Conservation (phyloP, 2,329 filamentous ascomycete genomes). For the Diaporthe sp. region DNA sequence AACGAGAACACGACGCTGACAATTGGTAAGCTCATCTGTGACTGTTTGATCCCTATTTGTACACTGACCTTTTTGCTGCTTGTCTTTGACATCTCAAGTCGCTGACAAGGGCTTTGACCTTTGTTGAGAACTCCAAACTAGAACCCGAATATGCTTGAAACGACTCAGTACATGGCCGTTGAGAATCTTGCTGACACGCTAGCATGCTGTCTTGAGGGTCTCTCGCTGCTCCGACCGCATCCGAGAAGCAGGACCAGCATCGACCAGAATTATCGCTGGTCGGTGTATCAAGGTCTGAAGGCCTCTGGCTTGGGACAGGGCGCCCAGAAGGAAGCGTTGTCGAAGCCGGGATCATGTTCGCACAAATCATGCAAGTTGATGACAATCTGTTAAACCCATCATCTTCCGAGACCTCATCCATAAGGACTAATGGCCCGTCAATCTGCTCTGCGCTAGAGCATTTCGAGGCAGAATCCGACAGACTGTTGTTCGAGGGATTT, state of each 20-base stretch:
- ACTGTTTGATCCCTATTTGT: not conserved
- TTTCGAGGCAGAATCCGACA: not conserved
- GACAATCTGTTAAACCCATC: not conserved
- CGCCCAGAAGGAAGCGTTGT: not conserved
- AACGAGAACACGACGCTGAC: conserved; percentile 34
- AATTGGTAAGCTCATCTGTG: too few relatives aligned
- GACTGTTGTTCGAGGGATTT: not conserved
- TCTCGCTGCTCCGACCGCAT: not conserved
- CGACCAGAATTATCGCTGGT: not conserved
- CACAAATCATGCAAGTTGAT: not conserved
- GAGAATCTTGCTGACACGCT: not conserved
- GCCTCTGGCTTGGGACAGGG: too few relatives aligned
- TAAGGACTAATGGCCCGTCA: not conserved
- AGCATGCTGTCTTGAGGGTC: accelerated
- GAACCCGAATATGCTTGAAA: not conserved
- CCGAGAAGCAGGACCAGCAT: not conserved
- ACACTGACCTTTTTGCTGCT: not conserved
- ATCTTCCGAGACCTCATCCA: not conserved
- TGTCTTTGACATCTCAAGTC: not conserved
- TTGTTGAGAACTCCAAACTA: not conserved
- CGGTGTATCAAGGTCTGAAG: not conserved
- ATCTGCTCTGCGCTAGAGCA: not conserved
- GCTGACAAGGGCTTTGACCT: not conserved
- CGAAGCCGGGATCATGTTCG: not conserved
- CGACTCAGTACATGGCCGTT: not conserved